Base-by-base conservation (phyloP, 176 grass and related monocot species). In the Metroxylon sagu region DNA sequence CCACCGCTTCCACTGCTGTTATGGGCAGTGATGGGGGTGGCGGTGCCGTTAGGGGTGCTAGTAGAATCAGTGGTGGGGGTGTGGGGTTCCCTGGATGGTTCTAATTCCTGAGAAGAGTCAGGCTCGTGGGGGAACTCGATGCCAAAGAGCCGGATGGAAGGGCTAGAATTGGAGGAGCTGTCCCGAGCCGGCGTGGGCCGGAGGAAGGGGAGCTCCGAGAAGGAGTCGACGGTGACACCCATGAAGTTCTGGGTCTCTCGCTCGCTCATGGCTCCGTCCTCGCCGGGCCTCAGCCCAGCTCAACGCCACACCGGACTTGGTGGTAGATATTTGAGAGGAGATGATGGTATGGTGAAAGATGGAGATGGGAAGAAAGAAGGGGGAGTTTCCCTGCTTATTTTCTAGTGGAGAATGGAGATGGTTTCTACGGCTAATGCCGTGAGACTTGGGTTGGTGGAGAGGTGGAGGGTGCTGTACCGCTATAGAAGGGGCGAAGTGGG, bases 121-220 rank as follows among this genome's bases (percentile, higher is more conserved):
- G 43, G 48, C 64, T 71, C 67, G 70, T 81, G 83, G 62, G 87
- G 74, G 71, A 99, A 88, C 6, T 99, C 85, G 60, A 83, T 52
- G 71, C 94, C 94, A 64, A 99, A 99, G 28, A 99, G 88, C 21
- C 94, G 84, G 66, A 92, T 85, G 35, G 85, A 78, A 67, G 56
- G 4, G 50, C 61, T 19, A 27, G 54, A 19, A 25, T 52, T 18
- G 66, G 15, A 43, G 3, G 35, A 43, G 8, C 35, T 43, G 8
- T 43, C 35, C 35, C 35, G 8, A 43, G 35, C 35, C 18, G 57
- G 73, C 0, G 64, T 19, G 3, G 81, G 65, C 51, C 85, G 60
- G 60, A 75, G 82, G 81, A 89, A 95, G 1, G 89, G 89, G 68
- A 95, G 81, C 79, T 95, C 81, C 14, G 89, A 95, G 81, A 95